These are phyloP conservation scores for Polyporus tsugae DNA, from an alignment of 1,284 basidiomycete genomes.

Conservation along the genomic window DNA sequence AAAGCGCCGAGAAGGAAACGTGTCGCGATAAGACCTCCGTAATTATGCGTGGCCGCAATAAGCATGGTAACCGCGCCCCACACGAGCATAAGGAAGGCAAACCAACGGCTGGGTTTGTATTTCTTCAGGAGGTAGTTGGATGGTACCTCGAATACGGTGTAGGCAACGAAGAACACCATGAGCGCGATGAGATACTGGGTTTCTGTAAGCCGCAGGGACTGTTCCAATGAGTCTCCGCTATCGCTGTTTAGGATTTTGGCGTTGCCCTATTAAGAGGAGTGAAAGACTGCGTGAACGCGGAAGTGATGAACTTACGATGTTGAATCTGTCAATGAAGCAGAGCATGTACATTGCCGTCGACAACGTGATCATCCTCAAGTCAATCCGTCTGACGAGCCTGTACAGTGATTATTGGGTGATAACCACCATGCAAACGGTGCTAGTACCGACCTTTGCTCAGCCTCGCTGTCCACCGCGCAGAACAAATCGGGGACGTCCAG, in stretches of 20 bases:
- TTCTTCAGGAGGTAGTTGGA: constrained; percentile 54
- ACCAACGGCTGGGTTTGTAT: constrained; percentile 46
- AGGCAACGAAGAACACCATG: constrained; percentile 49
- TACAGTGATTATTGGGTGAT: not conserved
- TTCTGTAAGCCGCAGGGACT: constrained; percentile 40
- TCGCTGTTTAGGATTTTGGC: constrained; percentile 48
- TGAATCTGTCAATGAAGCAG: constrained; percentile 30
- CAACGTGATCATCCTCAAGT: constrained; percentile 19
- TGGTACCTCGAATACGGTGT: constrained; percentile 47
- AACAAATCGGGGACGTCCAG: not conserved
- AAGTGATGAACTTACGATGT: constrained; percentile 24
- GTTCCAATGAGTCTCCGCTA: constrained; percentile 44
- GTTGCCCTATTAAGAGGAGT: constrained; percentile 40
- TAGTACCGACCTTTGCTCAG: constrained; percentile 22
- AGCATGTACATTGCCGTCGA: constrained; percentile 30
- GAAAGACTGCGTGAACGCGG: not conserved
- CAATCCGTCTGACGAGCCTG: constrained; percentile 27
- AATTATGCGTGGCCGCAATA: constrained; percentile 43
- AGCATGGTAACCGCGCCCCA: constrained; percentile 52
- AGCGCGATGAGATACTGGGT: constrained; percentile 47
- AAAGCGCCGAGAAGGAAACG: constrained; percentile 68
- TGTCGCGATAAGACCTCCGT: constrained; percentile 48
- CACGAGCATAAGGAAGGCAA: constrained; percentile 48
- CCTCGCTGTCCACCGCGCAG: constrained; percentile 11
- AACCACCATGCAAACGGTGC: not conserved